Evolutionary conservation across 345 rosid species (phyloP).

Genomic region (Excoecaria cochinchinensis): DNA sequence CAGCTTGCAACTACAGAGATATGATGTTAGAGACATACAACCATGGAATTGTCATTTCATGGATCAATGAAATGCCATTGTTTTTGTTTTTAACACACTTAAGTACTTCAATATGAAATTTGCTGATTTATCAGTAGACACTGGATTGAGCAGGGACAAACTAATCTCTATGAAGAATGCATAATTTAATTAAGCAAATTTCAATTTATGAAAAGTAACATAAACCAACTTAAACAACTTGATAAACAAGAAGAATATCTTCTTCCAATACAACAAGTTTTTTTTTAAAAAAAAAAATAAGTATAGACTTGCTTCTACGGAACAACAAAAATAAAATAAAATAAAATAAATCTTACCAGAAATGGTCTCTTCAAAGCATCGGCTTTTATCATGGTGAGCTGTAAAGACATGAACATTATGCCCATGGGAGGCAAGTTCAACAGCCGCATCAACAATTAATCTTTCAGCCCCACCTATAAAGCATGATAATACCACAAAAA

Average conservation of each 20-base stretch:
- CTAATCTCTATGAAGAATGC: neutral
- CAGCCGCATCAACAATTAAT: constrained; percentile 89
- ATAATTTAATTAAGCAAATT: no score
- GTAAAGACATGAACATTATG: constrained; percentile 85
- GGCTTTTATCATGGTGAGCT: constrained; percentile 75
- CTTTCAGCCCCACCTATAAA: constrained; percentile 91
- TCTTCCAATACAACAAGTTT: neutral
- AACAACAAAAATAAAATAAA: neutral
- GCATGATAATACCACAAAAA: neutral
- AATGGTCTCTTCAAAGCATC: constrained; percentile 93
- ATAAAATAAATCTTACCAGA: constrained; percentile 43
- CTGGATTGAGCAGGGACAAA: neutral
- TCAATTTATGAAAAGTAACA: neutral
- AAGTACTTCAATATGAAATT: no score
- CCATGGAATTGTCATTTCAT: neutral
- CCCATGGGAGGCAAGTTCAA: constrained; percentile 73
- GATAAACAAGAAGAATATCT: neutral
- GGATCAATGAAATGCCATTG: neutral
- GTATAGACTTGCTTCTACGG: no score
- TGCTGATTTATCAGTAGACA: neutral
- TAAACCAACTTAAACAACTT: neutral
- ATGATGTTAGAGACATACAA: no score
- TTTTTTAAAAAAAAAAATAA: no score
- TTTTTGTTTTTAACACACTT: neutral
- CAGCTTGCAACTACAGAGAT: neutral